phyloP scores from a whole-genome alignment of 192 early-diverging fungal species.

The Rhizophagus clarus region DNA sequence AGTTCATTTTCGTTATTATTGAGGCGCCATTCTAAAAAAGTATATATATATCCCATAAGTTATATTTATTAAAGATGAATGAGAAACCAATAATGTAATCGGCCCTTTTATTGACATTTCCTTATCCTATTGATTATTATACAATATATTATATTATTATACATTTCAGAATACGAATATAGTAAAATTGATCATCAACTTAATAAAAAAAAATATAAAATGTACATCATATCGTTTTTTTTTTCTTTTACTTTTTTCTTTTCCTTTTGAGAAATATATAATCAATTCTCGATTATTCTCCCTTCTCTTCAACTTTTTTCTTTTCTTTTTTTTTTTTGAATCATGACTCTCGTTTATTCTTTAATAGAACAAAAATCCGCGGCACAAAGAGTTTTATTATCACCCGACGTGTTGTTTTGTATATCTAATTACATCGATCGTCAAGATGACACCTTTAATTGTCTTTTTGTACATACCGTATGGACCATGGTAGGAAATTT shows the following conservation, averaged over 20 bases:
- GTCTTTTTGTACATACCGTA: background rate
- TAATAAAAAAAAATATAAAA: too few relatives aligned
- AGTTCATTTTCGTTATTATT: too few relatives aligned
- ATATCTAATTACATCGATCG: constrained; percentile 2
- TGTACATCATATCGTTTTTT: background rate
- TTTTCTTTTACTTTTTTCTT: background rate
- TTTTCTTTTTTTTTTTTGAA: background rate
- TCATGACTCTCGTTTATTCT: background rate
- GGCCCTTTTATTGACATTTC: too few relatives aligned
- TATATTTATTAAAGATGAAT: too few relatives aligned
- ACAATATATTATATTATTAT: too few relatives aligned
- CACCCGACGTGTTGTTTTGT: background rate
- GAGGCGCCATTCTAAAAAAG: too few relatives aligned
- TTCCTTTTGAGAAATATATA: too few relatives aligned
- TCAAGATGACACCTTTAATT: background rate
- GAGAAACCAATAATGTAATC: too few relatives aligned
- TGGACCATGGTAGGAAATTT: background rate
- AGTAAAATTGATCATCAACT: too few relatives aligned
- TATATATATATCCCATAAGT: too few relatives aligned
- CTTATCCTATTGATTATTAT: too few relatives aligned
- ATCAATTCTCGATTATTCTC: background rate
- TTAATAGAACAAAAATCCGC: background rate
- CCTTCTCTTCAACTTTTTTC: background rate
- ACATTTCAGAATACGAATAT: too few relatives aligned
- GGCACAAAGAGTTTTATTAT: background rate